Conservation (phyloP, 2,329 filamentous ascomycete genomes). For the Nemania sp. region DNA sequence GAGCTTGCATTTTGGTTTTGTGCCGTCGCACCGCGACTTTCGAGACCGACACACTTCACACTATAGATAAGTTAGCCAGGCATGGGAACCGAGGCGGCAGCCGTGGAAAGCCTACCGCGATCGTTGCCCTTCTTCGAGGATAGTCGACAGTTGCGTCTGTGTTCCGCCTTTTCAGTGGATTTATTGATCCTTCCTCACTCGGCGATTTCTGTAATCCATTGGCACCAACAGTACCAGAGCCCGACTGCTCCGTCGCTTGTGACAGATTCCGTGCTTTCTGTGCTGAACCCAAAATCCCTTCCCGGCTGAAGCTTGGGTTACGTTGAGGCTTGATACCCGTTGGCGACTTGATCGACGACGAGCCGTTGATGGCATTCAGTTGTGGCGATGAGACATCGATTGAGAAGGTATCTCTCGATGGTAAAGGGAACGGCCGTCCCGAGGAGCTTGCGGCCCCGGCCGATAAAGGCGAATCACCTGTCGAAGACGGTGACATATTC, state of each 20-base stretch:
- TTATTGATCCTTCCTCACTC: slow-evolving; percentile 62
- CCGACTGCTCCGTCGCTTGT: slow-evolving; percentile 63
- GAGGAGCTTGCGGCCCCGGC: slow-evolving; percentile 54
- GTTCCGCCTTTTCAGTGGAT: slow-evolving; percentile 71
- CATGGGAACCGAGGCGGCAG: slow-evolving; percentile 14
- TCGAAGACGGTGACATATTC: slow-evolving; percentile 66
- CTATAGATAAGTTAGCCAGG: slow-evolving; percentile 56
- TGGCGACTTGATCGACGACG: slow-evolving; percentile 64
- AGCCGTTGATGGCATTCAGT: slow-evolving; percentile 57
- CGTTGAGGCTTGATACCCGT: slow-evolving; percentile 61
- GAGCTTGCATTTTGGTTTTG: slow-evolving; percentile 84
- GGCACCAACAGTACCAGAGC: slow-evolving; percentile 35
- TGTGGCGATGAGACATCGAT: slow-evolving; percentile 63
- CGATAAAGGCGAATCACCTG: slow-evolving; percentile 64
- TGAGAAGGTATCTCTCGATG: slow-evolving; percentile 61
- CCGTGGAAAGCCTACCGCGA: slow-evolving; percentile 65
- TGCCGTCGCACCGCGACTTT: slow-evolving; percentile 83
- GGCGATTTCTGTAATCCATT: slow-evolving; percentile 61
- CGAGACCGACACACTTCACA: slow-evolving; percentile 85
- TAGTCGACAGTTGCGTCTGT: slow-evolving; percentile 73
- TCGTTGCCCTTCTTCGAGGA: slow-evolving; percentile 72
- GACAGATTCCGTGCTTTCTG: slow-evolving; percentile 68
- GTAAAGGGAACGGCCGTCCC: slow-evolving; percentile 59
- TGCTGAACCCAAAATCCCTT: slow-evolving; percentile 65
- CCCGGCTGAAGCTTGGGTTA: slow-evolving; percentile 64